phyloP scores from a whole-genome alignment of 2,329 filamentous ascomycete genomes.

The Aspergillus sp. region DNA sequence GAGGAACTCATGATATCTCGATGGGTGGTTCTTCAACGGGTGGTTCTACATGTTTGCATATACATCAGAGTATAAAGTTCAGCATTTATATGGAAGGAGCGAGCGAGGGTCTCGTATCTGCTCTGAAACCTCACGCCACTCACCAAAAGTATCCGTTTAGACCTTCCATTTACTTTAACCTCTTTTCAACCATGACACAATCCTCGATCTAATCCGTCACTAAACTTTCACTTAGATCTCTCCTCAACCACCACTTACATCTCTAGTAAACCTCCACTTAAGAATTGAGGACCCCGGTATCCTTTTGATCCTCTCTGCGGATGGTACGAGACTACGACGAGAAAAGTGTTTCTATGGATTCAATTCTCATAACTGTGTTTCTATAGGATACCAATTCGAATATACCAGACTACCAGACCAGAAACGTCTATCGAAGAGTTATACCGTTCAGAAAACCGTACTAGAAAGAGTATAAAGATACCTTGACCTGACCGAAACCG shows the following conservation, averaged over 20 bases:
- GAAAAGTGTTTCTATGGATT: constrained; percentile 9
- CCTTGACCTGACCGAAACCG: constrained; percentile 1
- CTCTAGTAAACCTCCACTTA: too few relatives aligned
- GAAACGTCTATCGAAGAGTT: constrained; percentile 21
- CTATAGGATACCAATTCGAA: constrained; percentile 20
- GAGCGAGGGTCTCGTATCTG: too few relatives aligned
- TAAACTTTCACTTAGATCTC: too few relatives aligned
- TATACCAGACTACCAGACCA: background rate
- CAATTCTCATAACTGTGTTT: constrained; percentile 4
- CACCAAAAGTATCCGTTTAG: too few relatives aligned
- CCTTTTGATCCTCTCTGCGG: too few relatives aligned
- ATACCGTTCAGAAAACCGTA: constrained; percentile 5
- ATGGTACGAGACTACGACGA: background rate
- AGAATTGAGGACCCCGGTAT: too few relatives aligned
- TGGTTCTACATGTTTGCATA: background rate
- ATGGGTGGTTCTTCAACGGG: background rate
- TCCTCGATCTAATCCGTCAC: too few relatives aligned
- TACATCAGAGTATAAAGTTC: background rate
- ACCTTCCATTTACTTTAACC: too few relatives aligned
- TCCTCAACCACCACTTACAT: too few relatives aligned
- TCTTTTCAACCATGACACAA: too few relatives aligned
- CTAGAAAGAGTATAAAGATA: constrained; percentile 8
- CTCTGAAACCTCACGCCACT: too few relatives aligned
- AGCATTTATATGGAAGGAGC: too few relatives aligned
- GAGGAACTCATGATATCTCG: background rate